Evolutionary conservation across 768 basidiomycete species (phyloP).

Genomic region (Mycena latifolia): DNA sequence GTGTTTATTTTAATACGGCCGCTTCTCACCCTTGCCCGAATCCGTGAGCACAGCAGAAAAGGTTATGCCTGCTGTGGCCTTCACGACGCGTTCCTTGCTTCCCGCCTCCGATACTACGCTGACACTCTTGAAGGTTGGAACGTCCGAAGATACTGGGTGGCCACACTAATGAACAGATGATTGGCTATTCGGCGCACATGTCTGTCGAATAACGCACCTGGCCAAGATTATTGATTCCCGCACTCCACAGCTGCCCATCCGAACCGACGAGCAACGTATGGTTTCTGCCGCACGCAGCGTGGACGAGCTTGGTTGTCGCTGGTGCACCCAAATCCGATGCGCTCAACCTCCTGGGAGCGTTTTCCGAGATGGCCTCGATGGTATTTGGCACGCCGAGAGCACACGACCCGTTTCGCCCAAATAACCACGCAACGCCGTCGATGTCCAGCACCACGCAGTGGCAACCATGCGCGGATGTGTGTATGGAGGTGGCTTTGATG

Average conservation of each 20-base stretch:
- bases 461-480: slow-evolving; percentile 82
- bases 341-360: slow-evolving; percentile 72
- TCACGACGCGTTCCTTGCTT: slow-evolving; percentile 73
- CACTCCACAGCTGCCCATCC: slow-evolving; percentile 86
- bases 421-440: slow-evolving; percentile 88
- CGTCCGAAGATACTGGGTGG: slow-evolving; percentile 72
- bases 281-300: slow-evolving; percentile 86
- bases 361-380: slow-evolving; percentile 77
- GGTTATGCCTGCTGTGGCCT: slow-evolving; percentile 84
- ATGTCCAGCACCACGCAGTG: slow-evolving; percentile 82
- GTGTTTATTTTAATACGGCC: background rate
- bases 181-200: too few species aligned
- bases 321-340: slow-evolving; percentile 73
- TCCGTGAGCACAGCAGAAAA: slow-evolving; percentile 89
- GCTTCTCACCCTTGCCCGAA: slow-evolving; percentile 76
- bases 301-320: slow-evolving; percentile 72
- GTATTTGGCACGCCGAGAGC: slow-evolving; percentile 70
- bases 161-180: slow-evolving; percentile 71
- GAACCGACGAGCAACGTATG: slow-evolving; percentile 89
- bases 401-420: slow-evolving; percentile 84
- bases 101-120: slow-evolving; percentile 68
- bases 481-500: slow-evolving; percentile 77
- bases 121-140: slow-evolving; percentile 74
- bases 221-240: slow-evolving; percentile 84
- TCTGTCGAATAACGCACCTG: slow-evolving; percentile 67